Conservation (phyloP, 768 basidiomycete species). For the Psilocybe cyanescens region DNA sequence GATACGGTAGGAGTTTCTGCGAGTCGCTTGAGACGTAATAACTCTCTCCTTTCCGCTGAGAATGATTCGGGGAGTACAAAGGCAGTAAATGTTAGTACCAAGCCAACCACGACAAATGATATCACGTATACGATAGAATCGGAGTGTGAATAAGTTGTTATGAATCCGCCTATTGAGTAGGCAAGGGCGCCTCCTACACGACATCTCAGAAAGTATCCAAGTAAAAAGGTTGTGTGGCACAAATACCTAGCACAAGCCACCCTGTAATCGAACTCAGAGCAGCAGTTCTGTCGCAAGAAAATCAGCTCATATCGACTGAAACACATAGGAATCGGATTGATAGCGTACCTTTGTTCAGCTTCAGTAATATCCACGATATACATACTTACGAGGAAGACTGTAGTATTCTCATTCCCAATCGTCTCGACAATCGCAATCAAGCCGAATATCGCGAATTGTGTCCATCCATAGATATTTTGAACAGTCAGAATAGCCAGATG, state of each 20-base stretch:
- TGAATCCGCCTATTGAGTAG: constrained; percentile 10
- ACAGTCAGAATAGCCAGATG: not conserved
- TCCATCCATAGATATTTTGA: constrained; percentile 11
- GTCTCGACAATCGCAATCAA: not conserved
- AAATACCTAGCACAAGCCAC: constrained; percentile 8
- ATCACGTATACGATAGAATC: constrained; percentile 7
- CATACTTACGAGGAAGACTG: constrained; percentile 8
- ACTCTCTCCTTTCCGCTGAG: constrained; percentile 5
- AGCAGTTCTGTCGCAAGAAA: constrained; percentile 2
- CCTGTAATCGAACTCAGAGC: constrained; percentile 12
- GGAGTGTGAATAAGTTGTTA: constrained; percentile 8
- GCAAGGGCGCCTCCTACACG: constrained; percentile 10
- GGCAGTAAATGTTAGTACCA: not conserved
- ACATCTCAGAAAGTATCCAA: not conserved
- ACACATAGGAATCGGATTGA: no score
- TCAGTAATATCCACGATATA: constrained; percentile 13
- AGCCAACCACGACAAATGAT: not conserved
- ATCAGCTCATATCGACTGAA: not conserved
- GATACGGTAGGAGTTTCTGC: not conserved
- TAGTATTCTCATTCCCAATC: not conserved
- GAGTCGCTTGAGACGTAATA: not conserved
- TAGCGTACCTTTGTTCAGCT: constrained; percentile 13
- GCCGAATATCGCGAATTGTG: constrained; percentile 4
- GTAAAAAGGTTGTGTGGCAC: not conserved
- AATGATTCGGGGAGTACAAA: constrained; percentile 16